Base-by-base conservation (phyloP, 75 land plant genomes). In the Pinus albicaulis region DNA sequence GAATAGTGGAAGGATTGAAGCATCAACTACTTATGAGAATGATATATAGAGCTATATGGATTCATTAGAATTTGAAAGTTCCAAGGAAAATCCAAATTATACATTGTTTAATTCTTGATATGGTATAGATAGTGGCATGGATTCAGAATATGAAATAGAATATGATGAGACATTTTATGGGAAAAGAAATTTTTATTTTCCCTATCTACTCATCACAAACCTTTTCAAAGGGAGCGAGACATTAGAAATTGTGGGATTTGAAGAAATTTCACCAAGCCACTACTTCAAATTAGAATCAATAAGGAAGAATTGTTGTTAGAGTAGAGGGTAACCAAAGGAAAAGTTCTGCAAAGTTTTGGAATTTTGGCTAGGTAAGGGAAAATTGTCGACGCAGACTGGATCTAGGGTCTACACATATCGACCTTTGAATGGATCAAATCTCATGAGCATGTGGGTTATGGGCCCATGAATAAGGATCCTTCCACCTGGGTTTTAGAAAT, bases 121-220 rank as follows among this genome's bases (percentile, higher is more conserved):
- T 59, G 59, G 13, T 71, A 23, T 61, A 75, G 59, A 76, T 41
- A 74, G 76, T 55, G 76, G 73, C 59, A 53, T 44, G 20, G 77
- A 78, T 44, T 55, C 44, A 41, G 79, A 77, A 3, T 60, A 72
- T 61, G 80, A 34, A 69, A 61, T 56, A 61, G 83, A 79, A 34
- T 68, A 72, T 12, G 58, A 69, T 72, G 82, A 55, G 56, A 48
- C 53, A 24, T 56, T 81, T n/a, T 58, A 52, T 56, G 63, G 73
- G 34, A 79, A 73, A 62, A 53, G 55, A 70, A 81, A 77, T 81
- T 76, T 77, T 77, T 86, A 92, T 82, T 90, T 83, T 73, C 90
- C 92, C 23, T 77, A 77, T 79, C 65, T 90, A 36, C 94, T 88
- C 52, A 88, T 87, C 22, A 87, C 85, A 76, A 74, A 89, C 65